Percentiles rank a stretch among this genome's conserved stretches.
Evolutionary conservation across 768 basidiomycete species (phyloP).

Genomic region (Mrakia hoshinonis): DNA sequence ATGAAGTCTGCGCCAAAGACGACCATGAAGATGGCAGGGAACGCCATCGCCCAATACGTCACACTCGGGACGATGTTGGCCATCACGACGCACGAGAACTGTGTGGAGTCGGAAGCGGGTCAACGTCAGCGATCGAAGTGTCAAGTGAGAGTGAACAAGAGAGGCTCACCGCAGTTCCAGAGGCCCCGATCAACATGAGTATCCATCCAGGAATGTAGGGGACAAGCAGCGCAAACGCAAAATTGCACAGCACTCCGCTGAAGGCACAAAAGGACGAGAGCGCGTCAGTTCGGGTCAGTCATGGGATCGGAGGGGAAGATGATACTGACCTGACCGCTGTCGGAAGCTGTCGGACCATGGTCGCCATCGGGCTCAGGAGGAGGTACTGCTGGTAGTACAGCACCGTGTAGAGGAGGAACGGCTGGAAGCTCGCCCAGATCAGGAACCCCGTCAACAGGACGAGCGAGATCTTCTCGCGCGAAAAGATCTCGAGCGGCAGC

Average conservation of each 20-base stretch:
- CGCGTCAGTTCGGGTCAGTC: neutral
- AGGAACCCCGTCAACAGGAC: constrained; percentile 35
- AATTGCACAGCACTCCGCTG: neutral
- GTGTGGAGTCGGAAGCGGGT: neutral
- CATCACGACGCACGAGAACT: constrained; percentile 2
- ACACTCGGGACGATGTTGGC: neutral
- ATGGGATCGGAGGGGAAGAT: neutral
- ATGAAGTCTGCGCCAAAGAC: constrained; percentile 19
- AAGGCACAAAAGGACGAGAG: neutral
- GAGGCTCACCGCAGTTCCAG: neutral
- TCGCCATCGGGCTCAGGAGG: constrained; percentile 9
- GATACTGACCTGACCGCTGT: constrained; percentile 17
- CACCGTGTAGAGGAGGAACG: constrained; percentile 31
- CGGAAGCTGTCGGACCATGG: constrained; percentile 33
- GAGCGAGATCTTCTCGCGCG: constrained; percentile 35
- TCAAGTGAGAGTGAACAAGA: no score
- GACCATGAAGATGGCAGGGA: neutral
- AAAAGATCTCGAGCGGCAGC: constrained; percentile 38
- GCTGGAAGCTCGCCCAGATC: constrained; percentile 36
- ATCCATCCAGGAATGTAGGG: constrained; percentile 11
- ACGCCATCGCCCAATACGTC: constrained; percentile 12
- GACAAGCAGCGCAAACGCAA: constrained; percentile 14
- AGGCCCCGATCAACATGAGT: neutral
- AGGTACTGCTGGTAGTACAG: constrained; percentile 14
- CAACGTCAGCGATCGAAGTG: neutral